Base-by-base conservation (phyloP, 2,329 filamentous ascomycete genomes). In the Trichoderma aggressivum region DNA sequence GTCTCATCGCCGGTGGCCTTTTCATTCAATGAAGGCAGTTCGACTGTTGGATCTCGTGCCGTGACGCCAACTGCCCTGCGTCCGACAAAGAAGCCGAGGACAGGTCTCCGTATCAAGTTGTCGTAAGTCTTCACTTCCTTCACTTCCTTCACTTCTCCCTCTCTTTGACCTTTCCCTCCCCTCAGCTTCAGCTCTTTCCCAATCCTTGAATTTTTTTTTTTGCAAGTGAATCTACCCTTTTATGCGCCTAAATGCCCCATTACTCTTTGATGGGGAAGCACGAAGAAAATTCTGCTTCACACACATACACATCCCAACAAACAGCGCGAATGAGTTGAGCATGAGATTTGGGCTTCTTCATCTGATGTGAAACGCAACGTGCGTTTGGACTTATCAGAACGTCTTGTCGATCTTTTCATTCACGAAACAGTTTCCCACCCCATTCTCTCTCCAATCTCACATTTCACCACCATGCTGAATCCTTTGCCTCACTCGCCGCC, bases 41-140 rank as follows among this genome's bases (percentile, higher is more conserved):
- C 84, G 78, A 72, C 83, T 76, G 81, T 84, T 60, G 85, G 82
- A 74, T 91, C 89, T 36, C 87, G 89, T 74, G 88, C 88, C 70
- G 87, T 84, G 70, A 91, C 90, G 36, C 90, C 89, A 7, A 84
- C 81, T 69, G 82, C 85, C 56, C 82, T 86, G 69, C 87, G 86
- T 53, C 84, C 87, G 36, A 80, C 83, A 72, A 90, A 90, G 84
- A 90, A 87, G 80, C 82, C 85, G 63, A 87, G 88, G 78, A 86
- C 85, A 67, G 89, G 89, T 50, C 84, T 88, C 72, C 89, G 90
- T 75, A 86, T 91, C 77, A 92, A 92, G 82, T 87, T 86, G 80
- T 92, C 90, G 90, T 91, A 83, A 87, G 89, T 72, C 69, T 64
- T 53, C 7, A 26, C 14, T n/a, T 53, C 11, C 7, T 28, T 53